These are phyloP conservation scores for Neofusicoccum kwambonambiense DNA, from an alignment of 2,329 filamentous ascomycete species.

Conservation along the genomic window DNA sequence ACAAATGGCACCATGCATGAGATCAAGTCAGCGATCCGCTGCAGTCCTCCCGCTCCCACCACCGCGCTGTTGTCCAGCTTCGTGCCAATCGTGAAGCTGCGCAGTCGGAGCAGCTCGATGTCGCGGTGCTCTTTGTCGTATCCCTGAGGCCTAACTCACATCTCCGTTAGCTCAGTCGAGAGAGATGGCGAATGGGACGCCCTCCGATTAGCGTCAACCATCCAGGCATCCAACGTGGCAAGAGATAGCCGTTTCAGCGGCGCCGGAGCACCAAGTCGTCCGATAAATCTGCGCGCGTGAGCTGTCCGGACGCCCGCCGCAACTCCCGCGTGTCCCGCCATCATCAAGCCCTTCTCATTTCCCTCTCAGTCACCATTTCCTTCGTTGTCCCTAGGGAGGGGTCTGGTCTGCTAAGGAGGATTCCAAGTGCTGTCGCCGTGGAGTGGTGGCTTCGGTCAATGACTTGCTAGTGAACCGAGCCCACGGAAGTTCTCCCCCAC, in stretches of 20 bases:
- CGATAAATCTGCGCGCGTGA: constrained; percentile 1
- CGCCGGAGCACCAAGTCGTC: neutral
- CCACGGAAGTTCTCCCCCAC: constrained; percentile 8
- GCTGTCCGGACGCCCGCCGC: neutral
- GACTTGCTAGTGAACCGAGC: constrained; percentile 15
- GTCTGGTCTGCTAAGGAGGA: neutral
- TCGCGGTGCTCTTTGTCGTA: constrained; percentile 73
- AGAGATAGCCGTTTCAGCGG: constrained; percentile 9
- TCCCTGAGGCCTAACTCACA: constrained; percentile 52
- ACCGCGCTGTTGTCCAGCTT: constrained; percentile 66
- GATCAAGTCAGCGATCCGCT: constrained; percentile 64
- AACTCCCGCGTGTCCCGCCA: neutral
- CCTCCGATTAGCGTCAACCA: constrained; percentile 6
- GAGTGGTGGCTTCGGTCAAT: constrained; percentile 13
- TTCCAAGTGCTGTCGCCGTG: neutral
- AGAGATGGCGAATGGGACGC: constrained; percentile 1
- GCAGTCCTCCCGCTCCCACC: constrained; percentile 60
- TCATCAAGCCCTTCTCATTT: neutral
- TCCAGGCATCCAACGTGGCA: constrained; percentile 11
- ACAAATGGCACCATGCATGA: constrained; percentile 75
- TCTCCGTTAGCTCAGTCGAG: neutral
- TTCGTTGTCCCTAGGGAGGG: neutral
- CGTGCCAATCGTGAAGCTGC: constrained; percentile 72
- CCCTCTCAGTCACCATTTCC: neutral
- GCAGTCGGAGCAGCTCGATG: constrained; percentile 76